Conservation (phyloP, 129 eudicot genomes). For the Flaveria trinervia region DNA sequence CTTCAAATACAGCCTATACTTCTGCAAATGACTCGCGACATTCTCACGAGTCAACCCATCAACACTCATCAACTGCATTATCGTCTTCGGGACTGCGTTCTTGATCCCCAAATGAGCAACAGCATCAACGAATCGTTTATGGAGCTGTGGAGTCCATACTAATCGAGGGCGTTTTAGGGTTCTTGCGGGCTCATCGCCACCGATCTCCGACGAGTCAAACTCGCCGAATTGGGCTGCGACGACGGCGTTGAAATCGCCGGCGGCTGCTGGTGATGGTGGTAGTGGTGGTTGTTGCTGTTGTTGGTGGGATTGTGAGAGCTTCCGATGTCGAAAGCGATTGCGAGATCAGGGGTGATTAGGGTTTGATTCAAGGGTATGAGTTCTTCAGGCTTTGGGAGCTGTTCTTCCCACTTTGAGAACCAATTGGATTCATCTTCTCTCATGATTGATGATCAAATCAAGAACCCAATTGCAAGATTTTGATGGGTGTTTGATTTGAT, state of each 20-base stretch:
- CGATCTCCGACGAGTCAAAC: constrained; percentile 73
- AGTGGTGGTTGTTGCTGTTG: neutral
- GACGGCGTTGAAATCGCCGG: constrained; percentile 30
- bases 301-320: constrained; percentile 29
- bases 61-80: constrained; percentile 96
- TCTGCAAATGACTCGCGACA: constrained; percentile 94
- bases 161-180: constrained; percentile 89
- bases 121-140: constrained; percentile 91
- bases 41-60: constrained; percentile 92
- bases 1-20: constrained; percentile 82
- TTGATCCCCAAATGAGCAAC: constrained; percentile 93
- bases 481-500: neutral
- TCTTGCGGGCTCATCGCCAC: constrained; percentile 81
- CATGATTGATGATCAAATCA: constrained; percentile 37
- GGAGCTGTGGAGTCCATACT: constrained; percentile 98
- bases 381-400: constrained; percentile 82
- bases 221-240: constrained; percentile 56
- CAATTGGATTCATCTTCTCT: constrained; percentile 86
- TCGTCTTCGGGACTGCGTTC: constrained; percentile 95
- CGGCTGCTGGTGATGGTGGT: constrained; percentile 24
- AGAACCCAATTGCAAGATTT: constrained; percentile 10
- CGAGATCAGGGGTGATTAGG: constrained; percentile 85
- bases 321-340: constrained; percentile 67
- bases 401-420: constrained; percentile 86
- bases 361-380: constrained; percentile 73